phyloP scores from a whole-genome alignment of 805 yeast genomes.

The Metschnikowia peoriensis region DNA sequence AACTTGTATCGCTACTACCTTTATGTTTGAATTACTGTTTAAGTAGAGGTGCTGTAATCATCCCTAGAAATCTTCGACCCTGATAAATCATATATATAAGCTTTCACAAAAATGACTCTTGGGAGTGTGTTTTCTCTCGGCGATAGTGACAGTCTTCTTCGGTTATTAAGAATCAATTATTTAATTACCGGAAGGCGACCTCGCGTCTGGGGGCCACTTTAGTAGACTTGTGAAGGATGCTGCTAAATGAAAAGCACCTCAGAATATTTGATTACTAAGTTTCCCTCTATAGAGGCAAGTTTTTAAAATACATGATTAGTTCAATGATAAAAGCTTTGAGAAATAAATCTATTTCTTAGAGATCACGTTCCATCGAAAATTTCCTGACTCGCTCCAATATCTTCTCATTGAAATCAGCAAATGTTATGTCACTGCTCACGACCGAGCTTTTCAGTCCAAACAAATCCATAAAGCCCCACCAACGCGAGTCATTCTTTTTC shows the following conservation, averaged over 20 bases:
- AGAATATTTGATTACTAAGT: background rate
- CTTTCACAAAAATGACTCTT: constrained; percentile 48
- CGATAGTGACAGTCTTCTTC: too few species aligned
- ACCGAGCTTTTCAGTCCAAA: background rate
- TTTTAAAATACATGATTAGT: background rate
- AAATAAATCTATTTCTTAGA: background rate
- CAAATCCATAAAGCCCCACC: constrained; percentile 12
- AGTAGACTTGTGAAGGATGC: constrained; percentile 35
- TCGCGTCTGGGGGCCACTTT: constrained; percentile 49
- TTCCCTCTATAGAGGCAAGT: background rate
- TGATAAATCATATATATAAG: constrained; percentile 57
- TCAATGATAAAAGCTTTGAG: background rate
- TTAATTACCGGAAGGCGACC: constrained; percentile 21
- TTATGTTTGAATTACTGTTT: constrained; percentile 65
- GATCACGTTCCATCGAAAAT: background rate
- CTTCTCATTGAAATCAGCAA: constrained; percentile 27
- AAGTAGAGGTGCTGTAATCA: constrained; percentile 71
- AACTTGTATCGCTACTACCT: constrained; percentile 45
- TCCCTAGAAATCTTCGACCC: constrained; percentile 49
- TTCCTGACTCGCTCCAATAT: constrained; percentile 20
- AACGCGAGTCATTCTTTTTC: constrained; percentile 3
- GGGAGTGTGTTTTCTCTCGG: constrained; percentile 36
- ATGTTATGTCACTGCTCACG: constrained; percentile 27
- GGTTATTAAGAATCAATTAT: too few species aligned
- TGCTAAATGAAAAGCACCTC: background rate